Evolutionary conservation across 2,329 filamentous ascomycete species (phyloP), one percentile per base, ranked within the genome.

Genomic region (Fusarium subtropicale): DNA sequence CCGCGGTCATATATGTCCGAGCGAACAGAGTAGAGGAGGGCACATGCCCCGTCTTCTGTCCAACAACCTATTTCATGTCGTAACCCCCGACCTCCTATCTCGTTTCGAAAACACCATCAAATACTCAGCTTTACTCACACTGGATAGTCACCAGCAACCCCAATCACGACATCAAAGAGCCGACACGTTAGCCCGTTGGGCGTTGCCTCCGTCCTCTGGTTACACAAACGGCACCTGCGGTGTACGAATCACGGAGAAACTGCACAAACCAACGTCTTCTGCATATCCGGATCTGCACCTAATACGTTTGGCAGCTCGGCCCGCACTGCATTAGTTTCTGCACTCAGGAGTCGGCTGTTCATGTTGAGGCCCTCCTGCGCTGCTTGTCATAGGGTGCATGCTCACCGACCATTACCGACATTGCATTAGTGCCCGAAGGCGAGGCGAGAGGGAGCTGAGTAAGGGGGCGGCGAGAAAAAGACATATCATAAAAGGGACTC

Each of bases 241-340:
- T 39, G 54, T 42, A 53, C 47, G 20, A 28, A 24, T 41, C 53
- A 52, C 56, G 16, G 44, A 42, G 46, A 15, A 58, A 53, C 11
- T 41, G 26, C 13, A 34, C 31, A 48, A 20, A 53, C 28, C 22
- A 62, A 28, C 31, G 38, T 39, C 22, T 22, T n/a, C 63, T 56
- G 7, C 55, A 45, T 53, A 65, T 66, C n/a, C 10, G 57, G 50
- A 45, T 57, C 42, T 39, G 34, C 30, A 36, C 48, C 47, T 54
- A 38, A 39, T 18, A 24, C 48, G 18, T 52, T 45, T 67, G 53
- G 58, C 66, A 69, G 41, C 63, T 69, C 66, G 66, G 66, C 57
- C 57, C 50, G 62, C 50, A 56, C 64, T 56, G 57, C 66, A 68
- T 69, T 69, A 66, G 61, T 52, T 52, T 34, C 66, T 56, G 47